Percentiles rank a stretch among this genome's conserved stretches.
phyloP scores from a whole-genome alignment of 2,329 filamentous ascomycete genomes.

The Penicillium italicum region DNA sequence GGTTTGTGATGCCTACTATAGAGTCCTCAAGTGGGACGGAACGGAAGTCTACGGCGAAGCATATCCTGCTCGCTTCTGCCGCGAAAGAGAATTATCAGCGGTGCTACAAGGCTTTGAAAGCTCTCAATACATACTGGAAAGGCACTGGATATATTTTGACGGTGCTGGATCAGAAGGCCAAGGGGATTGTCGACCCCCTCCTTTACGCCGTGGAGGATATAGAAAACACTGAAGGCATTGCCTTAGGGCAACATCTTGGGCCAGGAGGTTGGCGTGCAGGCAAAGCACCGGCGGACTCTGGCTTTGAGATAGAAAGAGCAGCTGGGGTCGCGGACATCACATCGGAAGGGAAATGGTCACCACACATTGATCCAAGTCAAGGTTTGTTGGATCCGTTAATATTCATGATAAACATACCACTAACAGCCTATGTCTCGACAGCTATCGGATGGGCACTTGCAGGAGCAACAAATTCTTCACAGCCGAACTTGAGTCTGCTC shows the following conservation, averaged over 20 bases:
- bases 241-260: constrained; percentile 50
- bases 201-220: constrained; percentile 69
- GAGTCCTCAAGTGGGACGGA: constrained; percentile 28
- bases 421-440: constrained; percentile 45
- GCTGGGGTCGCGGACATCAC: constrained; percentile 27
- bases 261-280: constrained; percentile 50
- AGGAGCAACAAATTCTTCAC: constrained; percentile 80
- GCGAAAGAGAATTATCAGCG: constrained; percentile 84
- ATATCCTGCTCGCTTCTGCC: constrained; percentile 72
- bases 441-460: constrained; percentile 84
- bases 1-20: constrained; percentile 34
- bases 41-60: constrained; percentile 52
- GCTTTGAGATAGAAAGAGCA: constrained; percentile 17
- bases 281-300: constrained; percentile 33
- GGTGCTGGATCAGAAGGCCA: constrained; percentile 80
- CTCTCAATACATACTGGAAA: constrained; percentile 80
- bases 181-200: constrained; percentile 75
- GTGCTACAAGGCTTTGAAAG: constrained; percentile 78
- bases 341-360: constrained; percentile 39
- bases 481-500: constrained; percentile 75
- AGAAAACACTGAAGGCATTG: constrained; percentile 62
- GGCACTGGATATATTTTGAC: constrained; percentile 84
- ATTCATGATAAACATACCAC: constrained; percentile 11
- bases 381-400: constrained; percentile 34
- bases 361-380: constrained; percentile 50